These are phyloP conservation scores for Claviceps monticola DNA, from an alignment of 2,329 filamentous ascomycete species.

Conservation along the genomic window DNA sequence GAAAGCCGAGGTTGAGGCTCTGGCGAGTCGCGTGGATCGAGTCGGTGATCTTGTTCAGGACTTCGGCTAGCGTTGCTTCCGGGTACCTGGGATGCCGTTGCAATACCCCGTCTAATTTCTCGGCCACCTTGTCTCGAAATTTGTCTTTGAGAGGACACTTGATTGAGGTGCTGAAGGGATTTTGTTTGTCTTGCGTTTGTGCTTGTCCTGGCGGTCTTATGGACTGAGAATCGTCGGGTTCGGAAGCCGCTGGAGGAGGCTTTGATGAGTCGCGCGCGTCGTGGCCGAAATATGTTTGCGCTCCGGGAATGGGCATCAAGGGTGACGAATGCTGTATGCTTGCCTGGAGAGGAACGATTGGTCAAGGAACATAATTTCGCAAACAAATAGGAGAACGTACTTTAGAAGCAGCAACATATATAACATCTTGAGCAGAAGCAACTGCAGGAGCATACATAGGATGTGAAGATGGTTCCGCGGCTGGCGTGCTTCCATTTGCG, in stretches of 20 bases:
- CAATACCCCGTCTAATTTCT: slow-evolving; percentile 1
- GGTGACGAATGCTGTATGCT: slow-evolving; percentile 5
- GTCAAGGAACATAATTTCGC: background rate
- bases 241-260: background rate
- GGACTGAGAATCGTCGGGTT: background rate
- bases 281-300: slow-evolving; percentile 24
- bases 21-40: slow-evolving; percentile 15
- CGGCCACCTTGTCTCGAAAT: slow-evolving; percentile 12
- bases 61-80: background rate
- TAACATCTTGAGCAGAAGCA: too few species aligned
- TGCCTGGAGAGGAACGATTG: background rate
- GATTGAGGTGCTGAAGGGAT: slow-evolving; percentile 3
- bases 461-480: background rate
- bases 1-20: slow-evolving; percentile 13
- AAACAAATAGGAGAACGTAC: background rate
- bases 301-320: slow-evolving; percentile 20
- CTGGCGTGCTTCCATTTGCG: background rate
- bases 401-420: background rate
- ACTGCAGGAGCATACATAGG: too few species aligned
- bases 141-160: slow-evolving; percentile 10
- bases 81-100: background rate
- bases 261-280: background rate
- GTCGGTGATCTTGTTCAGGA: slow-evolving; percentile 11
- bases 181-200: background rate
- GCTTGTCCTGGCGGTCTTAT: background rate